These are phyloP conservation scores for Thecaphora thlaspeos DNA, from an alignment of 1,284 basidiomycete genomes.

Conservation along the genomic window DNA sequence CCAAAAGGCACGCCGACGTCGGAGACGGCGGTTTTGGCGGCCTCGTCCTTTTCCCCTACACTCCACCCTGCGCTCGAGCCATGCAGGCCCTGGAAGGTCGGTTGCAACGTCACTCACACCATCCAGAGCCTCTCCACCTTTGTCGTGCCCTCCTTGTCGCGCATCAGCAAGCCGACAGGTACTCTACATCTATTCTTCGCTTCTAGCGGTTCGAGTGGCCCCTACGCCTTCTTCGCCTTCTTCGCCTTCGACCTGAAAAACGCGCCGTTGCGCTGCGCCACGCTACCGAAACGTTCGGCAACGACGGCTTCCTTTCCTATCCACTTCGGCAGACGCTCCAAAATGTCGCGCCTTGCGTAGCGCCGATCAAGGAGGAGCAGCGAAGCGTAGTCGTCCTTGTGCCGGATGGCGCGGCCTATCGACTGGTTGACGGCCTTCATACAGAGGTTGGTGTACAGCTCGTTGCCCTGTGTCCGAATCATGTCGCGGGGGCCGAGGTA, in stretches of 20 bases:
- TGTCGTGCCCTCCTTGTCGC: no score
- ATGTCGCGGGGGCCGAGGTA: no score
- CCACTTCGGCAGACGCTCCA: conserved; percentile 59
- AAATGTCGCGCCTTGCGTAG: conserved; percentile 44
- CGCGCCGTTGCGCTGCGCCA: conserved; percentile 66
- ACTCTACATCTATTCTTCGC: no score
- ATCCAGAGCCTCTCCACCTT: no score
- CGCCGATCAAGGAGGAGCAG: conserved; percentile 52
- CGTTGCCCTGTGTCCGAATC: conserved; percentile 21
- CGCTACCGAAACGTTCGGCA: conserved; percentile 71
- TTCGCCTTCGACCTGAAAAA: conserved; percentile 32
- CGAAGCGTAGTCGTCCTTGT: conserved; percentile 50
- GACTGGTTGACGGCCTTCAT: conserved; percentile 97
- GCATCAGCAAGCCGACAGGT: no score
- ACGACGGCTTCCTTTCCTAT: conserved; percentile 70
- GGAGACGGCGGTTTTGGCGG: no score
- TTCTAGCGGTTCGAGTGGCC: no score
- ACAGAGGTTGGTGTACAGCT: conserved; percentile 62
- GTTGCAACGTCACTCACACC: no score
- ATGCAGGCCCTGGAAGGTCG: no score
- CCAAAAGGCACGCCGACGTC: no score
- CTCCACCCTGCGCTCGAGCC: no score
- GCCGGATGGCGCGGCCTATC: conserved; percentile 68
- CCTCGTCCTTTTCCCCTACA: no score
- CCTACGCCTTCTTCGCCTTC: background rate